These are phyloP conservation scores for Ormosia semicastrata DNA, from an alignment of 306 rosid species.

Conservation along the genomic window DNA sequence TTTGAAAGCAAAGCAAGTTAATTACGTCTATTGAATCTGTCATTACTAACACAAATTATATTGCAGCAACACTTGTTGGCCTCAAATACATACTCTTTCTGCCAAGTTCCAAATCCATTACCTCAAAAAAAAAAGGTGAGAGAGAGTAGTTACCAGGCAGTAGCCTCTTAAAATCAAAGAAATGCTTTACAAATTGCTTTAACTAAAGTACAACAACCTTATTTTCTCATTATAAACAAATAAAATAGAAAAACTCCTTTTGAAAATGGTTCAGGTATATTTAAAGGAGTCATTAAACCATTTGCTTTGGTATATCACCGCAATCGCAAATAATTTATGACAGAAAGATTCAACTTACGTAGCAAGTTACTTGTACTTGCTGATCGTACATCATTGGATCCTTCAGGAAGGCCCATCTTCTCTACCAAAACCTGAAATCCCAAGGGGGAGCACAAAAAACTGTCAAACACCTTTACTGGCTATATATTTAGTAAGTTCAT, in stretches of 20 bases:
- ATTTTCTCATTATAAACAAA: background rate
- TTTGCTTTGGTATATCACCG: background rate
- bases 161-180: background rate
- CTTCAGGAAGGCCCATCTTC: constrained; percentile 88
- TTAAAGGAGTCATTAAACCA: background rate
- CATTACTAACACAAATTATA: background rate
- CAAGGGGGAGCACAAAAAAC: constrained; percentile 20
- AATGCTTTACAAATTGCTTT: background rate
- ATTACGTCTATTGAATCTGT: background rate
- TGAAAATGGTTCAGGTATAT: background rate
- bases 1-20: constrained; percentile 6
- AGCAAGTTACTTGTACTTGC: constrained; percentile 37
- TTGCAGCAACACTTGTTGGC: background rate
- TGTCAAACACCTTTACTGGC: constrained; percentile 8
- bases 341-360: constrained; percentile 46
- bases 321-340: background rate
- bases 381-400: constrained; percentile 20
- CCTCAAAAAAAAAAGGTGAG: background rate
- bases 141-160: background rate
- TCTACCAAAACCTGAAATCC: constrained; percentile 73
- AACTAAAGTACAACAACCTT: background rate
- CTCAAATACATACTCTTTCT: background rate
- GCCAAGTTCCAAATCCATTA: background rate
- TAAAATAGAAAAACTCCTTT: background rate
- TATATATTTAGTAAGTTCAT: background rate